A percentile compares a stretch with the other conserved stretches of the same genome.
Conservation (phyloP, 73 alveolate genomes). For the Durusdinium trenchii region DNA sequence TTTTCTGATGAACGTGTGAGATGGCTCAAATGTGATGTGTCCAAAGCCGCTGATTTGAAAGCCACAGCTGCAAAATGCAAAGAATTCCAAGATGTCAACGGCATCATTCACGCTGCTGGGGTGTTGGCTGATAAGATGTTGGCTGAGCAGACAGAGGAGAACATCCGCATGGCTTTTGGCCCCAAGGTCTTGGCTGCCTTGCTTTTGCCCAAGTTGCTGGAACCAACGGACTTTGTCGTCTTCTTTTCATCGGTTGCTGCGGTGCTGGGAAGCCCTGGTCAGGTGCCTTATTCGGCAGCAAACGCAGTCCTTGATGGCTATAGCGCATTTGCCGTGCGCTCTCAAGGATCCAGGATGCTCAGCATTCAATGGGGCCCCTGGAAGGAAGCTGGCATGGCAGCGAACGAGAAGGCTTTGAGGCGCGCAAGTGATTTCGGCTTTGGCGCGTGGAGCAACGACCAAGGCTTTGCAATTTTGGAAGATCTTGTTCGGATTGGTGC, state of each 20-base stretch:
- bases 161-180: too few relatives aligned
- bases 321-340: not conserved
- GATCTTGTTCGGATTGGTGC: not conserved
- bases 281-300: constrained; percentile 46
- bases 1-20: not conserved
- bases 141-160: too few relatives aligned
- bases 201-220: constrained; percentile 17
- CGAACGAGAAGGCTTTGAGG: not conserved
- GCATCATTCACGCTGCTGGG: too few relatives aligned
- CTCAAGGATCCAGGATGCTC: not conserved
- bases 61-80: too few relatives aligned
- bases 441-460: not conserved
- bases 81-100: too few relatives aligned
- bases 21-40: constrained; percentile 28
- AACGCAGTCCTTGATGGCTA: constrained; percentile 10
- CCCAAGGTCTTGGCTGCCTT: constrained; percentile 18
- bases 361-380: constrained; percentile 65
- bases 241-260: constrained; percentile 23
- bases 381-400: constrained; percentile 35
- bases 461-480: not conserved
- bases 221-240: not conserved
- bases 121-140: too few relatives aligned
- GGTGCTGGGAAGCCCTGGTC: constrained; percentile 17
- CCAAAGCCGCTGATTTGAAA: not conserved
- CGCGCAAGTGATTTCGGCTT: not conserved